These are phyloP conservation scores for Chaetoscypha palmicola DNA, from an alignment of 2,329 filamentous ascomycete genomes.

Conservation along the genomic window DNA sequence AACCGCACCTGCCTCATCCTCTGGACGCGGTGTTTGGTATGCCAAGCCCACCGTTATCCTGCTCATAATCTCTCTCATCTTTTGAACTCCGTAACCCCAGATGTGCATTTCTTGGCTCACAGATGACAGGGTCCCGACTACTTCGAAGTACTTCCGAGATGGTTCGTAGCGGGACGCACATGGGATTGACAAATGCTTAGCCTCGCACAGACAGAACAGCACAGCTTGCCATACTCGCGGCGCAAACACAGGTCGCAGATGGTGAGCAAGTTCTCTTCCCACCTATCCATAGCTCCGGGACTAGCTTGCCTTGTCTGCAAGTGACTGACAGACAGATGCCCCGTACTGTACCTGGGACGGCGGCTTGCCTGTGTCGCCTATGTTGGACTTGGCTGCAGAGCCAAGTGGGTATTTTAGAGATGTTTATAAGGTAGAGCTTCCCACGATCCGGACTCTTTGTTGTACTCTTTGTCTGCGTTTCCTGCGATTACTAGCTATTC, in stretches of 20 bases:
- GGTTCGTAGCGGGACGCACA: no score
- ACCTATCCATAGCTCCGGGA: not conserved
- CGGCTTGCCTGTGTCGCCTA: not conserved
- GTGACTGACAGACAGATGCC: not conserved
- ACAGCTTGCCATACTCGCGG: no score
- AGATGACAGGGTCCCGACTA: not conserved
- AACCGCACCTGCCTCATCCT: conserved; percentile 1
- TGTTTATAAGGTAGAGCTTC: not conserved
- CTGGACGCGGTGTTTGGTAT: not conserved
- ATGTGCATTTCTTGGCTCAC: not conserved
- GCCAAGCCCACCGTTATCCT: not conserved
- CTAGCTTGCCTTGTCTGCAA: not conserved
- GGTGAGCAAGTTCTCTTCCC: conserved; percentile 1
- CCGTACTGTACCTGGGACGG: conserved; percentile 3
- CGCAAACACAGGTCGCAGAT: not conserved
- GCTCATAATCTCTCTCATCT: conserved; percentile 3
- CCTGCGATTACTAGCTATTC: not conserved
- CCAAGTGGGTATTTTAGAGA: not conserved
- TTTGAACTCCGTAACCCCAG: not conserved
- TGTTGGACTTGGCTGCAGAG: conserved; percentile 2
- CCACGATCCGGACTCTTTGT: not conserved
- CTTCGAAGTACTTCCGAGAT: no score
- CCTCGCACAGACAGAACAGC: not conserved
- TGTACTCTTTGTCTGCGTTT: not conserved
- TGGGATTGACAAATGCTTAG: no score